These are phyloP conservation scores for Pythium volutum DNA, from an alignment of 352 stramenopile species.

Conservation along the genomic window DNA sequence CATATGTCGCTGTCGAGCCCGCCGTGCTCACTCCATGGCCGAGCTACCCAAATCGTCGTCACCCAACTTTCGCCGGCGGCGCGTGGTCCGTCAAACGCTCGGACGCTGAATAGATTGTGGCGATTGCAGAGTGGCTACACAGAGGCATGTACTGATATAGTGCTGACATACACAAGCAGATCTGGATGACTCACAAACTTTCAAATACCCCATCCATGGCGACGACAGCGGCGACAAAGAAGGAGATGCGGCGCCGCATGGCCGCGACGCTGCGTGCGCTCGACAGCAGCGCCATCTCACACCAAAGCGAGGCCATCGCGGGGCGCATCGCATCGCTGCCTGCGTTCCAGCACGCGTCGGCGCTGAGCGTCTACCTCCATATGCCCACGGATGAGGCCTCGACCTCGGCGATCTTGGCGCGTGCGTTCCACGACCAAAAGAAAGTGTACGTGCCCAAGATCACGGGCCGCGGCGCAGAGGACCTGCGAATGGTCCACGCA, in stretches of 20 bases:
- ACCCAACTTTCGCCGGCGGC: constrained; percentile 22
- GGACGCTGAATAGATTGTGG: constrained; percentile 26
- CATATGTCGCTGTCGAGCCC: not conserved
- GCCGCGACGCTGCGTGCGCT: constrained; percentile 38
- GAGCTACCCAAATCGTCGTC: constrained; percentile 33
- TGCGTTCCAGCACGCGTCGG: constrained; percentile 39
- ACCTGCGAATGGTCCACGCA: constrained; percentile 78
- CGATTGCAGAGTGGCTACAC: too few species aligned
- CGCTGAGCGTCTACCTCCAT: constrained; percentile 79
- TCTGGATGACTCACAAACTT: constrained; percentile 15
- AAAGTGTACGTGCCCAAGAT: constrained; percentile 91
- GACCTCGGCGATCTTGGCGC: constrained; percentile 47
- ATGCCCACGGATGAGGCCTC: constrained; percentile 75
- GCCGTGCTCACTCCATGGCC: constrained; percentile 11
- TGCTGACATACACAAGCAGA: not conserved
- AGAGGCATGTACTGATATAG: not conserved
- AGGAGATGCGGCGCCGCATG: constrained; percentile 57
- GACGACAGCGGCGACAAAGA: constrained; percentile 40
- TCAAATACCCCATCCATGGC: too few species aligned
- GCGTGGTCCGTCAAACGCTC: constrained; percentile 29
- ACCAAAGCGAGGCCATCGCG: constrained; percentile 49
- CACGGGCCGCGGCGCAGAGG: constrained; percentile 47
- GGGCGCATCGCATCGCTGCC: constrained; percentile 45
- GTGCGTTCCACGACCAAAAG: constrained; percentile 59
- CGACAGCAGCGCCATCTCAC: constrained; percentile 38